Percentiles rank a stretch among this genome's conserved stretches.
Evolutionary conservation across 495 filamentous ascomycete species (phyloP).

Genomic region (Pseudoneurospora amorphoporcata): DNA sequence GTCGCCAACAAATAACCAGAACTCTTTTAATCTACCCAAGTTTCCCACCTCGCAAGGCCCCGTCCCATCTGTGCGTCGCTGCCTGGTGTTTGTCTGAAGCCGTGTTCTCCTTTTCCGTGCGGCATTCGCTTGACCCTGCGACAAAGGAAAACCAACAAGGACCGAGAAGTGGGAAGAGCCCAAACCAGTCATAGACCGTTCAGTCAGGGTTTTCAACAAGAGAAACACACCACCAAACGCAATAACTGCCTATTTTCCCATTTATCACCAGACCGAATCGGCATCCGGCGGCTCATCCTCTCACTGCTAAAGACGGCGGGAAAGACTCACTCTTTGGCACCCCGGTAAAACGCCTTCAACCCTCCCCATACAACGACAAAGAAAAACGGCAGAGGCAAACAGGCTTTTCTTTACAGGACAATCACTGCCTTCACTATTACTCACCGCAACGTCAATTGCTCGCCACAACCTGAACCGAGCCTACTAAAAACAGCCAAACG

Average conservation of each 20-base stretch:
- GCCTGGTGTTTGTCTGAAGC: background rate
- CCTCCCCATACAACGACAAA: background rate
- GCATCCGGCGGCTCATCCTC: background rate
- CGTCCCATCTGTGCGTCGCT: background rate
- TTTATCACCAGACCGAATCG: background rate
- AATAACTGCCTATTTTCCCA: conserved; percentile 3
- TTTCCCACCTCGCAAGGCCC: background rate
- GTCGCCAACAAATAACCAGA: background rate
- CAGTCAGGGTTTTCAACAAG: background rate
- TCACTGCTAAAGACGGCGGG: background rate
- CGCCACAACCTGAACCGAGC: background rate
- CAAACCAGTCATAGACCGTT: background rate
- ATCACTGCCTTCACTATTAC: background rate
- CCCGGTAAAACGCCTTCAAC: background rate
- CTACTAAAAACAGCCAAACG: background rate
- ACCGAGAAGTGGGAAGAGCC: background rate
- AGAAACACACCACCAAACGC: conserved; percentile 4
- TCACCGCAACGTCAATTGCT: background rate
- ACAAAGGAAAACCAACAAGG: background rate
- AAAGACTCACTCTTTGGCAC: background rate
- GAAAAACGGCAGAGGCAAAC: background rate
- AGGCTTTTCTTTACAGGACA: background rate
- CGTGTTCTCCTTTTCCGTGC: background rate
- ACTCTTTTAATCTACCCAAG: background rate
- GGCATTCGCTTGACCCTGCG: background rate